phyloP scores from a whole-genome alignment of 1,284 basidiomycete genomes.

The Earliella scabrosa region DNA sequence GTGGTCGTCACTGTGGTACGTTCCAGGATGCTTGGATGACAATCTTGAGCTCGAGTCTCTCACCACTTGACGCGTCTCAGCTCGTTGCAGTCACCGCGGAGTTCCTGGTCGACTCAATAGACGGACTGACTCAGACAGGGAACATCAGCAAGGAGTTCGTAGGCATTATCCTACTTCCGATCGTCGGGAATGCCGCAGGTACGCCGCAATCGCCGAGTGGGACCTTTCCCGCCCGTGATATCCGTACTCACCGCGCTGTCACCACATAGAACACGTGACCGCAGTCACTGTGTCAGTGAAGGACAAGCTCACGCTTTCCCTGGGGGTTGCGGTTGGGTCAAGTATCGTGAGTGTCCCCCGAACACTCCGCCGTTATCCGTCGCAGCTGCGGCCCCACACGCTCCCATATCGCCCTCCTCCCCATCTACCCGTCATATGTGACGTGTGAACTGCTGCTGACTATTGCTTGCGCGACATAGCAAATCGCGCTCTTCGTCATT shows the following conservation, averaged over 20 bases:
- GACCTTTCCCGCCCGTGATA: too few relatives aligned
- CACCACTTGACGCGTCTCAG: constrained; percentile 40
- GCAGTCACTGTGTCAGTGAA: constrained; percentile 89
- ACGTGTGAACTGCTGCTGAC: neutral
- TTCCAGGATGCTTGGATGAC: constrained; percentile 4
- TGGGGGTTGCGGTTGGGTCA: constrained; percentile 89
- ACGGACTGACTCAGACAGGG: constrained; percentile 58
- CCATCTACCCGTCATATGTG: neutral
- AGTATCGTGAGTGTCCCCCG: constrained; percentile 78
- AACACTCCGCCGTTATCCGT: too few relatives aligned
- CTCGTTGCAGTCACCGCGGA: constrained; percentile 85
- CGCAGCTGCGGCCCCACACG: constrained; percentile 9
- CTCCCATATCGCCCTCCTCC: neutral
- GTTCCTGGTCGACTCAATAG: constrained; percentile 81
- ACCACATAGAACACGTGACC: constrained; percentile 84
- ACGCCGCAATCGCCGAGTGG: constrained; percentile 15
- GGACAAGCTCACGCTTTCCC: constrained; percentile 73
- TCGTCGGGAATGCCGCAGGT: constrained; percentile 87
- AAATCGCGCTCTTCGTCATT: constrained; percentile 87
- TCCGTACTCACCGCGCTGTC: too few relatives aligned
- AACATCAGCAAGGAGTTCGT: constrained; percentile 78
- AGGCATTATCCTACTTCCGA: constrained; percentile 86
- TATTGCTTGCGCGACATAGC: constrained; percentile 46
- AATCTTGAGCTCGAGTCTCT: neutral
- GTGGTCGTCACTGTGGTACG: constrained; percentile 67